These are phyloP conservation scores for Meripilus lineatus DNA, from an alignment of 1,284 basidiomycete genomes.

Conservation along the genomic window DNA sequence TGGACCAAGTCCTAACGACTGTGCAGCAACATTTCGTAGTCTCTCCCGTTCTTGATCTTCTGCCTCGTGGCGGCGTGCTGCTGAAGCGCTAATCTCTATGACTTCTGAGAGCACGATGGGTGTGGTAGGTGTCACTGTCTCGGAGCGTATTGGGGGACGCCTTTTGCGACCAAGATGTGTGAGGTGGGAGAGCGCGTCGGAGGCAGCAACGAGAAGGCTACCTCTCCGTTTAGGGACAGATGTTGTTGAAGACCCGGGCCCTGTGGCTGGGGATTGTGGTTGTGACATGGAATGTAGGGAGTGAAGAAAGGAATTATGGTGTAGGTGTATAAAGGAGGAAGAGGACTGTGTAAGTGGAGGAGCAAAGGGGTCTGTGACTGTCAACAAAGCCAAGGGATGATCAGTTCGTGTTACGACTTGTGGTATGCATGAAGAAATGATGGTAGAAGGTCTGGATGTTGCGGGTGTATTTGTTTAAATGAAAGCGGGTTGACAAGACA, in stretches of 20 bases:
- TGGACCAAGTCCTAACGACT: slow-evolving; percentile 60
- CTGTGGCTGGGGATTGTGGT: not conserved
- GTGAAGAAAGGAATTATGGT: too few species aligned
- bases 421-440: too few species aligned
- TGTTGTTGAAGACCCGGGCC: not conserved
- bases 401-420: too few species aligned
- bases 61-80: slow-evolving; percentile 35
- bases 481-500: too few species aligned
- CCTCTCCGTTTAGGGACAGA: slow-evolving; percentile 25
- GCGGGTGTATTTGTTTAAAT: too few species aligned
- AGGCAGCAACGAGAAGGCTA: slow-evolving; percentile 52
- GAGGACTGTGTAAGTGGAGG: slow-evolving; percentile 23
- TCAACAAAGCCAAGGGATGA: too few species aligned
- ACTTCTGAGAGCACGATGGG: slow-evolving; percentile 55
- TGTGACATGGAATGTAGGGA: not conserved
- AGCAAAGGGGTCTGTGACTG: slow-evolving; percentile 25
- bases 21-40: slow-evolving; percentile 67
- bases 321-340: too few species aligned
- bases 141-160: slow-evolving; percentile 30
- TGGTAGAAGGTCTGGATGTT: too few species aligned
- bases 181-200: slow-evolving; percentile 48
- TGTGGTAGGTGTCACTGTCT: slow-evolving; percentile 17
- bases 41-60: slow-evolving; percentile 70
- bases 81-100: slow-evolving; percentile 62
- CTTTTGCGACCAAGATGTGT: slow-evolving; percentile 39